Evolutionary conservation across 2,329 filamentous ascomycete species (phyloP), one percentile per base, ranked within the genome.

Genomic region (Chrysoporthe austroafricana): DNA sequence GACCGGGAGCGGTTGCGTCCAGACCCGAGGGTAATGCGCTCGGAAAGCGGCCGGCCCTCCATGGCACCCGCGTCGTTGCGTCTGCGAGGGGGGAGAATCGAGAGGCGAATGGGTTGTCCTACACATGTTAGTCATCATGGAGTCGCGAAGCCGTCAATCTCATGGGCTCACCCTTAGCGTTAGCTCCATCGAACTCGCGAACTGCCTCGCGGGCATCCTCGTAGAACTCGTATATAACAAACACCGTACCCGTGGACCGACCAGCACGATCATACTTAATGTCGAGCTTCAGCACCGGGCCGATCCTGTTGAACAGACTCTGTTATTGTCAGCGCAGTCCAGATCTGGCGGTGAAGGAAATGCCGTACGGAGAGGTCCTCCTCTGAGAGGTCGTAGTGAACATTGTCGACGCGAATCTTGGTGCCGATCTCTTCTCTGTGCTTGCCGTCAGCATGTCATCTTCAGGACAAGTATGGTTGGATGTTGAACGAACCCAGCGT

Each of bases 301-400:
- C 94, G 71, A 97, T 95, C 74, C 89, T 86, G 70, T 81, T 83
- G 77, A 97, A 97, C 2, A 97, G 86, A 71, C 91, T 92, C 93
- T 97, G 71, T 4, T 60, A 54, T 9, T 46, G 71, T 80, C 36
- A 81, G 77, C 58, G 5, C 61, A 18, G 21, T 62, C 39, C 46
- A 46, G 46, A 26, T 48, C 16, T 14, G 13, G 5, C 16, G n/a
- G 42, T 21, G 59, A 66, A 67, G 62, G 52, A 66, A 64, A 61
- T 57, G 11, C 61, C 79, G 66, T 81, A 96, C 93, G 74, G 91
- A 86, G 64, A 97, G 85, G 76, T 97, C 94, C 48, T 90, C 89
- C 78, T 95, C 89, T 14, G 91, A 94, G 70, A 97, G 85, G 69
- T 97, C 94, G 78, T 97, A 97, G 78, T 97, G 94, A 67, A 97